A percentile compares a stretch with the other conserved stretches of the same genome.
These are phyloP conservation scores for Cardamine occulta DNA, from an alignment of 345 rosid species.

Conservation along the genomic window DNA sequence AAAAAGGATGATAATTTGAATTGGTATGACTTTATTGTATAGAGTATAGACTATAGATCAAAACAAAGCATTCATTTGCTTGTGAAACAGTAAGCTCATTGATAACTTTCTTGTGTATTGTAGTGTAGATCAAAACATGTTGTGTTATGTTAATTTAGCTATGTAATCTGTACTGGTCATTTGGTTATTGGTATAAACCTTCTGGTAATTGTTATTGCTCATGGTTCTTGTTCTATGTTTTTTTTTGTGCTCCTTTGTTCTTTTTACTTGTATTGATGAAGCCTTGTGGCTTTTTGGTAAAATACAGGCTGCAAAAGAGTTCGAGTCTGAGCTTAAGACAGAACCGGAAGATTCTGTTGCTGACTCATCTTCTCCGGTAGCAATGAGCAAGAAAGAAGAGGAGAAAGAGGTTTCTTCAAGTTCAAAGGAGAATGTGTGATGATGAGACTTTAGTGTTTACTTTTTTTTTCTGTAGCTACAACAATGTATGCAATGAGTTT, in stretches of 20 bases:
- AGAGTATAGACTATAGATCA: neutral
- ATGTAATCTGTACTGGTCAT: neutral
- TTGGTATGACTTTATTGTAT: neutral
- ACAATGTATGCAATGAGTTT: slow-evolving; percentile 32
- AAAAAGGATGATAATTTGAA: neutral
- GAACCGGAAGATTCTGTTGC: slow-evolving; percentile 58
- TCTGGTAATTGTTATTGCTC: slow-evolving; percentile 6
- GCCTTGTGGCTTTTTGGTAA: slow-evolving; percentile 10
- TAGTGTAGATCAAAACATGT: neutral
- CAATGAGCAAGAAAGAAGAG: slow-evolving; percentile 54
- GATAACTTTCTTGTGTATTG: neutral
- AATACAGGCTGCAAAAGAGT: slow-evolving; percentile 94
- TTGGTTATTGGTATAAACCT: neutral
- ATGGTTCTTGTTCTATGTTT: neutral
- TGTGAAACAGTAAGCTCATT: neutral
- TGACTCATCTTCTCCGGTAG: slow-evolving; percentile 47
- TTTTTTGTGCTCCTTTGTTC: neutral
- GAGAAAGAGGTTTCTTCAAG: slow-evolving; percentile 55
- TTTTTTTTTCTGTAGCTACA: slow-evolving; percentile 20
- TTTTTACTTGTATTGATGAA: neutral
- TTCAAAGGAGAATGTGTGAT: slow-evolving; percentile 77
- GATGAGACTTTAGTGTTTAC: slow-evolving; percentile 19
- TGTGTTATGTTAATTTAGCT: neutral
- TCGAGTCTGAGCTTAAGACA: slow-evolving; percentile 91
- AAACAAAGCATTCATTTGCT: slow-evolving; percentile 15